Base-by-base conservation (phyloP, 1,139 yeast species). In the Suzukiozyma palmioleophila region DNA sequence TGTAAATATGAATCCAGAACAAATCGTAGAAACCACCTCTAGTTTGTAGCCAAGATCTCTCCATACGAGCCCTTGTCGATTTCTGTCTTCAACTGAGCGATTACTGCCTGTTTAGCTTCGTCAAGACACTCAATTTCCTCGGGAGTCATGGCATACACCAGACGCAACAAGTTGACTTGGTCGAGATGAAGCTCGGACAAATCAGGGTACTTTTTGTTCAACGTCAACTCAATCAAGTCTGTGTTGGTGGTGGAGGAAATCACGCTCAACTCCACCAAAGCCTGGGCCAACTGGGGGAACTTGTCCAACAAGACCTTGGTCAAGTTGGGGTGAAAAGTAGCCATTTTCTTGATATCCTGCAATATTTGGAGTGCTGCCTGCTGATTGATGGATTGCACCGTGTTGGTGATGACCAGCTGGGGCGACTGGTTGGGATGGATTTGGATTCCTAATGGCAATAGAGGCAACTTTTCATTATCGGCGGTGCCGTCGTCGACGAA, bases 231-330 rank as follows among this genome's bases (percentile, higher is more conserved):
- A 6, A 84, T 71, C 14, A 77, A 73, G 10, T 74, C 77, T n/a
- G 77, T 75, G 38, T 71, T 75, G 8, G 81, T 72, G 8, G 77
- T 59, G 26, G 81, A 81, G 52, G 81, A 65, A 40, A 84, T 63
- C 43, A 89, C 62, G 41, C 87, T 64, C 1, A 84, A 73, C 54
- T 90, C 97, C 5, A 90, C 87, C 27, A 89, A 66, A 0, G 96
- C 94, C 55, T 84, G 88, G 1, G 87, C 69, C 39, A 90, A 64
- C 51, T 87, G 96, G 0, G 95, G 95, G 47, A 84, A 82, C 44
- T 80, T 77, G 32, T 75, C 76, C 25, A 90, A 67, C 34, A 89
- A 63, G 24, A 74, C 74, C 39, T 74, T 76, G 61, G 86, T 84
- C 44, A 84, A 69, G 10, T 71, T 70, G 0, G 89, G 86, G 47